phyloP scores from a whole-genome alignment of 1,139 yeast genomes.

The Suhomyces taliae region DNA sequence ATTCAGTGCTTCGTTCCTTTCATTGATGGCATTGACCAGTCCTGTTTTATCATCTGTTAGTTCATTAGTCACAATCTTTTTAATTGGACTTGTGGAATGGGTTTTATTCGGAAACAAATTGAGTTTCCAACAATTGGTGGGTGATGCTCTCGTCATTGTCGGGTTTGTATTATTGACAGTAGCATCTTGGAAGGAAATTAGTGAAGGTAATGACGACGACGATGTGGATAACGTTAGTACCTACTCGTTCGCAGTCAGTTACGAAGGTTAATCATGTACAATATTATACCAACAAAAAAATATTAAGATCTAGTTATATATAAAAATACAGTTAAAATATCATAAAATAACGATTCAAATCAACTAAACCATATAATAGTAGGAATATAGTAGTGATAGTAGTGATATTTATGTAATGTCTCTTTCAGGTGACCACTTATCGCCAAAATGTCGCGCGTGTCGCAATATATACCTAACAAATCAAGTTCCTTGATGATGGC shows the following conservation, averaged over 20 bases:
- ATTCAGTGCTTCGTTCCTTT: constrained; percentile 72
- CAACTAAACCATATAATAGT: too few species aligned
- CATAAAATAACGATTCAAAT: too few species aligned
- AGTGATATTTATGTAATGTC: too few species aligned
- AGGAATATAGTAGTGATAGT: too few species aligned
- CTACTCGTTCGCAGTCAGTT: constrained; percentile 45
- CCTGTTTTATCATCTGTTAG: constrained; percentile 87
- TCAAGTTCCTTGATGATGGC: not conserved
- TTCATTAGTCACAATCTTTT: constrained; percentile 71
- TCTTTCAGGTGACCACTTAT: too few species aligned
- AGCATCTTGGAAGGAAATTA: constrained; percentile 74
- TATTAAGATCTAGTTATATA: not conserved
- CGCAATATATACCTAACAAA: too few species aligned
- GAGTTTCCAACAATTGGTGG: constrained; percentile 50
- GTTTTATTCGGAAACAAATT: constrained; percentile 58
- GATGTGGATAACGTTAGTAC: constrained; percentile 47
- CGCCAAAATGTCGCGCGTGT: too few species aligned
- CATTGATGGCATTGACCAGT: constrained; percentile 79
- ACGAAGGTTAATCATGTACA: constrained; percentile 11
- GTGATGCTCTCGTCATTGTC: constrained; percentile 57
- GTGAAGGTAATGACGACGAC: constrained; percentile 64
- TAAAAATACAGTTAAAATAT: too few species aligned
- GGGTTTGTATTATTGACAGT: constrained; percentile 71
- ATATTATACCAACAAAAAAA: not conserved
- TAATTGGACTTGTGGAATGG: constrained; percentile 83